Conservation (phyloP, 352 stramenopile genomes). For the Phytopythium cucurbitacearum region DNA sequence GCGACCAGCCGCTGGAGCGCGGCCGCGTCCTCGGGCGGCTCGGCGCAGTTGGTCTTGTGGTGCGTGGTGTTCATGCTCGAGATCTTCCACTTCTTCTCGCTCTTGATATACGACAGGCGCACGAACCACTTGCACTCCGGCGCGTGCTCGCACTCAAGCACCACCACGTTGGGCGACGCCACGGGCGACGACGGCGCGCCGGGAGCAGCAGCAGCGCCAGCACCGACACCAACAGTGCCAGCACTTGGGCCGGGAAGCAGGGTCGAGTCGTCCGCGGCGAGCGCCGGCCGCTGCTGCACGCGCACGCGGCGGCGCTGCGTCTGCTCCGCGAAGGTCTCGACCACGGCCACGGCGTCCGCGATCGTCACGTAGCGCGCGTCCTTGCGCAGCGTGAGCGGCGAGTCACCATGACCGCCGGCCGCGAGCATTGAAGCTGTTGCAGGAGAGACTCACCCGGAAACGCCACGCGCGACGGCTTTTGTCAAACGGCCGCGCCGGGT, state of each 20-base stretch:
- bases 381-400: conserved; percentile 32
- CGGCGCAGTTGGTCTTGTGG: conserved; percentile 53
- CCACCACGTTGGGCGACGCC: conserved; percentile 30
- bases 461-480: conserved; percentile 42
- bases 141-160: conserved; percentile 61
- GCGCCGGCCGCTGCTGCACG: conserved; percentile 30
- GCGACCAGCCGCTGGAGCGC: conserved; percentile 31
- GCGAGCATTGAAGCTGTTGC: background rate
- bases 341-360: conserved; percentile 51
- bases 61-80: conserved; percentile 66
- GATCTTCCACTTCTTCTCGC: conserved; percentile 69
- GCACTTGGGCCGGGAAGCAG: background rate
- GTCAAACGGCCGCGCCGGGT: conserved; percentile 17
- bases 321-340: conserved; percentile 55
- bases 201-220: background rate
- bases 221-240: background rate
- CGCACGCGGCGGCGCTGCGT: conserved; percentile 48
- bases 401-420: background rate
- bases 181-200: conserved; percentile 3
- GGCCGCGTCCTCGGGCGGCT: conserved; percentile 5
- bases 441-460: background rate
- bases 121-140: conserved; percentile 77
- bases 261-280: conserved; percentile 2
- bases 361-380: conserved; percentile 60
- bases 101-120: conserved; percentile 54